A percentile compares a stretch with the other conserved stretches of the same genome.
Evolutionary conservation across 176 grass and related monocot genomes (phyloP).

Genomic region (Eragrostis nindensis): DNA sequence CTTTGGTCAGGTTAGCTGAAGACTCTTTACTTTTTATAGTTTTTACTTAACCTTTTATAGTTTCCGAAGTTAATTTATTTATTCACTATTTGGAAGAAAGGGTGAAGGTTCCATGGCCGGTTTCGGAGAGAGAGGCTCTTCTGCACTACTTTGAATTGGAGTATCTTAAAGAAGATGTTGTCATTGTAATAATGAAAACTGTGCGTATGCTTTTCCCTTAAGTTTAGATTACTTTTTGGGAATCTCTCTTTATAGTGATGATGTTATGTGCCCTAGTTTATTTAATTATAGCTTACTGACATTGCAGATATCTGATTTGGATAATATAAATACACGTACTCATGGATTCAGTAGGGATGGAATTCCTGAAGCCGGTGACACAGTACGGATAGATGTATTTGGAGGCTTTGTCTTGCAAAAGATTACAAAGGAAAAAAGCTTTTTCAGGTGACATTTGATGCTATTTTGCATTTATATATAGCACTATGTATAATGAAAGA

Average conservation of each 20-base stretch:
- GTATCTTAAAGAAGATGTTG: slow-evolving; percentile 89
- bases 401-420: slow-evolving; percentile 94
- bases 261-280: slow-evolving; percentile 11
- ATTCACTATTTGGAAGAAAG: slow-evolving; percentile 92
- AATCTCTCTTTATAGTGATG: slow-evolving; percentile 17
- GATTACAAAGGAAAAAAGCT: slow-evolving; percentile 66
- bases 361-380: slow-evolving; percentile 85
- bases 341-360: slow-evolving; percentile 73
- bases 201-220: slow-evolving; percentile 48
- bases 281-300: slow-evolving; percentile 28
- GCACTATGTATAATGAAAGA: slow-evolving; percentile 11
- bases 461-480: slow-evolving; percentile 28
- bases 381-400: slow-evolving; percentile 75
- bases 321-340: slow-evolving; percentile 58
- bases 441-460: slow-evolving; percentile 66
- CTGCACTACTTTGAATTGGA: slow-evolving; percentile 93
- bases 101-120: slow-evolving; percentile 97
- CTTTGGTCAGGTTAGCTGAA: slow-evolving; percentile 77
- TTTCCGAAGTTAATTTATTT: slow-evolving; percentile 52
- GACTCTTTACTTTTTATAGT: slow-evolving; percentile 15
- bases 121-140: slow-evolving; percentile 93
- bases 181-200: slow-evolving; percentile 89
- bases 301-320: slow-evolving; percentile 75
- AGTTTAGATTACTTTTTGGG: slow-evolving; percentile 3
- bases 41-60: slow-evolving; percentile 29